Evolutionary conservation across 208 protist genomes (phyloP).

Genomic region (Leishmania mexicana): DNA sequence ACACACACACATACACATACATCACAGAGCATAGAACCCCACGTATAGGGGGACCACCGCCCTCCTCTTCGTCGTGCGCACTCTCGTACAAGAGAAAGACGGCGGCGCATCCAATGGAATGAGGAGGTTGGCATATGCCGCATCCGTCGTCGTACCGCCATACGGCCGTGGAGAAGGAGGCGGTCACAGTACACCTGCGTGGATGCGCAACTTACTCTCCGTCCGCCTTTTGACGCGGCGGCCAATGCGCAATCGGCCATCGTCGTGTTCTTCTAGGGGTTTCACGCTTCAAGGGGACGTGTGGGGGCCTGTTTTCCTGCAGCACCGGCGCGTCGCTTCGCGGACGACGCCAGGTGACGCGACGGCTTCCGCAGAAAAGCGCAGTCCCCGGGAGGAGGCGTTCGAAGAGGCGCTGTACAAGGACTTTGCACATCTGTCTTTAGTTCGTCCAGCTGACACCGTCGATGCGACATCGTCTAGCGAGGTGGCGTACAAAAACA

Average conservation of each 20-base stretch:
- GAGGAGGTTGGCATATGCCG: background rate
- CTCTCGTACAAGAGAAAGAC: background rate
- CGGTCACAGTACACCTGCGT: background rate
- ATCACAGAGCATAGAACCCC: background rate
- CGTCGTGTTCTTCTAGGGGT: background rate
- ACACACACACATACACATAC: background rate
- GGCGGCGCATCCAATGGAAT: slow-evolving; percentile 3
- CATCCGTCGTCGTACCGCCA: background rate
- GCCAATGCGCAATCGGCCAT: background rate
- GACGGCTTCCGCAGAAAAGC: background rate
- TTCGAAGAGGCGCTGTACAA: slow-evolving; percentile 25
- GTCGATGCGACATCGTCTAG: background rate
- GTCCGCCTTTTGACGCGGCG: background rate
- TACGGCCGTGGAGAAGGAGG: background rate
- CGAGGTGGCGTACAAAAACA: background rate
- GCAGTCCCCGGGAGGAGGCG: slow-evolving; percentile 4
- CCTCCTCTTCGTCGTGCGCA: background rate
- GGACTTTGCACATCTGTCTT: slow-evolving; percentile 1
- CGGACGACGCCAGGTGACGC: background rate
- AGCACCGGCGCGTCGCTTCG: background rate
- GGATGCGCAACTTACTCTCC: background rate
- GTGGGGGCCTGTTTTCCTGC: background rate
- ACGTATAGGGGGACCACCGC: background rate
- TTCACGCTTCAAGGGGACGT: background rate
- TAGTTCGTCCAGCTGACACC: background rate